These are phyloP conservation scores for Rhipidocladum racemiflorum DNA, from an alignment of 176 grass and related monocot genomes.

Conservation along the genomic window DNA sequence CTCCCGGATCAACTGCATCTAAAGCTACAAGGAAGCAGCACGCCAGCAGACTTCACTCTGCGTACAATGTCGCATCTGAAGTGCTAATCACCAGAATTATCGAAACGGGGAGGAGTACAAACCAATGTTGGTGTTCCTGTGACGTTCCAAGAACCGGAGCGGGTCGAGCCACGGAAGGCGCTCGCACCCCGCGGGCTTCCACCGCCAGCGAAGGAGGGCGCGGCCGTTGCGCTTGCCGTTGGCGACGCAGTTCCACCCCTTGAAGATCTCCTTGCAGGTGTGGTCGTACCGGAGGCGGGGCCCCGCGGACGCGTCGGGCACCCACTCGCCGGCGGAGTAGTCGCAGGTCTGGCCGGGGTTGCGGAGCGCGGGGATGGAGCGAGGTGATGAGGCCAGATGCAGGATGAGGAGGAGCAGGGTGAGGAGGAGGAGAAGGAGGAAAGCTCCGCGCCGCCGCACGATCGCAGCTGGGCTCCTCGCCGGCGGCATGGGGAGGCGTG, in stretches of 20 bases:
- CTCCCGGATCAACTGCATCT: not conserved
- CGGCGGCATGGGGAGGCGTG: slow-evolving; percentile 30
- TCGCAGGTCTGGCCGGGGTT: slow-evolving; percentile 35
- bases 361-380: not conserved
- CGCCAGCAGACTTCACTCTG: not conserved
- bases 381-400: not conserved
- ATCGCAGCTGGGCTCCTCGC: slow-evolving; percentile 18
- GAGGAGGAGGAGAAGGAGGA: not conserved
- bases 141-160: slow-evolving; percentile 53
- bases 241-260: slow-evolving; percentile 88
- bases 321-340: slow-evolving; percentile 68
- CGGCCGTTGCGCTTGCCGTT: slow-evolving; percentile 59
- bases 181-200: slow-evolving; percentile 52
- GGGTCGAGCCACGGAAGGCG: slow-evolving; percentile 58
- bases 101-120: not conserved
- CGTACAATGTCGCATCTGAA: not conserved
- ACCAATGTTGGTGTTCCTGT: slow-evolving; percentile 72
- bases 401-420: slow-evolving; percentile 22
- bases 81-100: not conserved
- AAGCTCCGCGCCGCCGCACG: slow-evolving; percentile 19
- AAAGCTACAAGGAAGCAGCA: not conserved
- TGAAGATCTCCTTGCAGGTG: slow-evolving; percentile 86
- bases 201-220: slow-evolving; percentile 61
- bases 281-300: slow-evolving; percentile 56
- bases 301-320: slow-evolving; percentile 21